Percentiles rank a stretch among this genome's conserved stretches.
Conservation (phyloP, 345 rosid genomes). For the Passiflora organensis region DNA sequence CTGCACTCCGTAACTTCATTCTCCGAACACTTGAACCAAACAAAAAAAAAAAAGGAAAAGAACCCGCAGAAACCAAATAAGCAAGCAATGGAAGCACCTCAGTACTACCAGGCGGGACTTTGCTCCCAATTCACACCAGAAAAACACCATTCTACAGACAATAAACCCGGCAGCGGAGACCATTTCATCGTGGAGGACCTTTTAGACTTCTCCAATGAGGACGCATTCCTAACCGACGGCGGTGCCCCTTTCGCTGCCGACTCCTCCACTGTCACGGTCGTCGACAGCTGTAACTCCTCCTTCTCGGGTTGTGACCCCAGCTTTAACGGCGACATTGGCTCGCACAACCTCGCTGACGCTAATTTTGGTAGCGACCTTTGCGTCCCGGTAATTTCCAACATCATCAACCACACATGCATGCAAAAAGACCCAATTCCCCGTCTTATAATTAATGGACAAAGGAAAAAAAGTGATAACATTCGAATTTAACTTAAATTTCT, state of each 20-base stretch:
- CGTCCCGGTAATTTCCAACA: constrained; percentile 65
- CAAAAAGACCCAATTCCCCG: neutral
- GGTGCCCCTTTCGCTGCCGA: constrained; percentile 39
- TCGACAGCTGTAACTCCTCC: constrained; percentile 66
- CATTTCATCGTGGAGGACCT: constrained; percentile 91
- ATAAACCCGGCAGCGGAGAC: constrained; percentile 32
- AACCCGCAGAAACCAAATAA: neutral
- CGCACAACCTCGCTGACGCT: constrained; percentile 31
- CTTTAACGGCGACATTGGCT: constrained; percentile 34
- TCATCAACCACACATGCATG: neutral
- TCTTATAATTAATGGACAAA: neutral
- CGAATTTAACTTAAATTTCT: neutral
- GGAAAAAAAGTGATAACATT: neutral
- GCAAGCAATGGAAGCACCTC: constrained; percentile 27
- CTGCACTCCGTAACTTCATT: constrained; percentile 14
- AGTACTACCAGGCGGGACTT: constrained; percentile 20
- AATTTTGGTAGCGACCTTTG: constrained; percentile 70
- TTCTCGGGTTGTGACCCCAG: constrained; percentile 32
- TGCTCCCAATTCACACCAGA: constrained; percentile 34
- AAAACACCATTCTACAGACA: constrained; percentile 30
- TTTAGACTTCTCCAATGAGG: constrained; percentile 76
- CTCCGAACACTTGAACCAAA: no score
- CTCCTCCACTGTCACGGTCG: constrained; percentile 48
- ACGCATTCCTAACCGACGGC: constrained; percentile 41
- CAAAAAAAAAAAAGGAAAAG: neutral